phyloP scores from a whole-genome alignment of 768 basidiomycete species.

The Hygrophoropsis aurantiaca region DNA sequence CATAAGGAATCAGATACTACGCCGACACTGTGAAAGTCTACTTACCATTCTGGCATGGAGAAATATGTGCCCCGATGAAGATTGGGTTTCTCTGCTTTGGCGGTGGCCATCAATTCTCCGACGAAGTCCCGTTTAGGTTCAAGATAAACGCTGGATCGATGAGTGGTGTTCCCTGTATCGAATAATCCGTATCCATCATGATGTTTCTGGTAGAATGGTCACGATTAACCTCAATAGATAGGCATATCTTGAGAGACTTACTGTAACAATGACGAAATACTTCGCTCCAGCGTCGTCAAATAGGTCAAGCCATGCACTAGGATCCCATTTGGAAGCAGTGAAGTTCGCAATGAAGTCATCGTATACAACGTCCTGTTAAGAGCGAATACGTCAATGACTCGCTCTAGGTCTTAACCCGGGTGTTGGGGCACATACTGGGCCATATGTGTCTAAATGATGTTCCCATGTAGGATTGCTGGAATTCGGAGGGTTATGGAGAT shows the following conservation, averaged over 20 bases:
- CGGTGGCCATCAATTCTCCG: slow-evolving; percentile 47
- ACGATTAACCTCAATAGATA: background rate
- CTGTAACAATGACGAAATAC: slow-evolving; percentile 60
- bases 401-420: background rate
- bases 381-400: background rate
- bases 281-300: slow-evolving; percentile 58
- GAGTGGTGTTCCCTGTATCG: slow-evolving; percentile 52
- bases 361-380: slow-evolving; percentile 44
- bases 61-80: slow-evolving; percentile 59
- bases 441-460: slow-evolving; percentile 51
- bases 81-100: slow-evolving; percentile 48
- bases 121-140: slow-evolving; percentile 53
- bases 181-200: slow-evolving; percentile 62
- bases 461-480: slow-evolving; percentile 42
- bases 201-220: slow-evolving; percentile 43
- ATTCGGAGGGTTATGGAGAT: slow-evolving; percentile 36
- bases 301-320: slow-evolving; percentile 53
- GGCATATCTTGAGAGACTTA: slow-evolving; percentile 22
- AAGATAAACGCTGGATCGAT: slow-evolving; percentile 48
- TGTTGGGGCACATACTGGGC: slow-evolving; percentile 29
- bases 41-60: slow-evolving; percentile 54
- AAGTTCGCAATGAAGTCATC: slow-evolving; percentile 61
- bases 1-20: background rate
- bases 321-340: slow-evolving; percentile 51
- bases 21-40: background rate